phyloP scores from a whole-genome alignment of 352 stramenopile species.

The Peronosclerospora sorghi region DNA sequence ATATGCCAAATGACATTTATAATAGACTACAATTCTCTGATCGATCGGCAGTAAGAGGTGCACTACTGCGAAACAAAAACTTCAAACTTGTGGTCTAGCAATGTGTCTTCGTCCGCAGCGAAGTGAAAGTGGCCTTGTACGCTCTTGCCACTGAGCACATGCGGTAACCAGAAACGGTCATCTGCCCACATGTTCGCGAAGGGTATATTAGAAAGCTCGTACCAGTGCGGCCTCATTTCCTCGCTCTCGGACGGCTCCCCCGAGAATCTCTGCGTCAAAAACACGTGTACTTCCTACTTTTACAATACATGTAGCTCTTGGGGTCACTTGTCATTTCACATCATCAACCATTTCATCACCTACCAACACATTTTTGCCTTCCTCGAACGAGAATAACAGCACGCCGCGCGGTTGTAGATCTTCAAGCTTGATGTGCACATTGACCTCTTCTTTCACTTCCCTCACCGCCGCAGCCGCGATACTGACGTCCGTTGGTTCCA shows the following conservation, averaged over 20 bases:
- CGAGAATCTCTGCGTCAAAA: conserved; percentile 41
- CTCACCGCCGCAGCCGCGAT: conserved; percentile 42
- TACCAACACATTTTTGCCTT: conserved; percentile 46
- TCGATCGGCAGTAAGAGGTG: conserved; percentile 31
- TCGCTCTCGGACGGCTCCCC: conserved; percentile 76
- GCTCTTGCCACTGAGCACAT: conserved; percentile 51
- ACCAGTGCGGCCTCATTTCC: conserved; percentile 86
- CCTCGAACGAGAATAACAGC: conserved; percentile 56
- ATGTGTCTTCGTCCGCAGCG: conserved; percentile 47
- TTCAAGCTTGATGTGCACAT: conserved; percentile 30
- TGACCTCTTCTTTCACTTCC: conserved; percentile 63
- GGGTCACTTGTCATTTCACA: background rate
- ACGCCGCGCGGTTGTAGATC: conserved; percentile 27
- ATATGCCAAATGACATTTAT: conserved; percentile 57
- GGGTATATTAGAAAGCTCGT: conserved; percentile 43
- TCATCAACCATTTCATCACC: background rate
- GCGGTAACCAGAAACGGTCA: conserved; percentile 72
- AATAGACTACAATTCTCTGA: conserved; percentile 87
- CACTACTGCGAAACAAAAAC: conserved; percentile 1
- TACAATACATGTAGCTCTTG: too few species aligned
- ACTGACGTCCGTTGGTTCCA: conserved; percentile 59
- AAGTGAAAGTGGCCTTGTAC: conserved; percentile 73
- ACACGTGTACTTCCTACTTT: conserved; percentile 82
- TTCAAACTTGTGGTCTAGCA: conserved; percentile 41
- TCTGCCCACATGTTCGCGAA: conserved; percentile 83